phyloP scores from a whole-genome alignment of 805 yeast genomes.

The Kregervanrija pseudodelftensis region DNA sequence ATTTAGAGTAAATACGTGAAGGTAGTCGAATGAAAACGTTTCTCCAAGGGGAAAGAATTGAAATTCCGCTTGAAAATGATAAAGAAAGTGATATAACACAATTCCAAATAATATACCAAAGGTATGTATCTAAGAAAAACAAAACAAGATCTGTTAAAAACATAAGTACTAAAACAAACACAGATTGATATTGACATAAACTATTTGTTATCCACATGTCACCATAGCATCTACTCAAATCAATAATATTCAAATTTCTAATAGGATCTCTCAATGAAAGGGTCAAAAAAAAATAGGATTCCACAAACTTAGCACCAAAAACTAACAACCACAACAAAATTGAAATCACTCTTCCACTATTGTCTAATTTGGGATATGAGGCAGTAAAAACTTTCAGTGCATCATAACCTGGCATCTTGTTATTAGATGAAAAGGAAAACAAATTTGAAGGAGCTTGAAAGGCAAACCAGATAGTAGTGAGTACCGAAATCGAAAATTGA shows the following conservation, averaged over 20 bases:
- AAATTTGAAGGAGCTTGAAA: conserved; percentile 30
- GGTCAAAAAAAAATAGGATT: conserved; percentile 48
- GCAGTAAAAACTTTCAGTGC: conserved; percentile 36
- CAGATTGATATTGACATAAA: conserved; percentile 37
- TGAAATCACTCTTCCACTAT: conserved; percentile 34
- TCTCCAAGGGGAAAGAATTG: conserved; percentile 53
- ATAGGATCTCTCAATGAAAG: conserved; percentile 47
- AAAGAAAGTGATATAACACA: conserved; percentile 41
- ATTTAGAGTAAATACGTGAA: conserved; percentile 41
- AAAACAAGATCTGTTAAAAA: conserved; percentile 39
- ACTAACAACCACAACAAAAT: conserved; percentile 40
- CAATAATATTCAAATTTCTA: conserved; percentile 39
- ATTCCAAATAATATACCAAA: conserved; percentile 54
- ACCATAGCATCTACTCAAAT: conserved; percentile 36
- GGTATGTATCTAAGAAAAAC: conserved; percentile 47
- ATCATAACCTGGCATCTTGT: conserved; percentile 21
- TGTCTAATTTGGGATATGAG: conserved; percentile 34
- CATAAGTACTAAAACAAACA: conserved; percentile 34
- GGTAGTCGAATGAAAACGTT: conserved; percentile 47
- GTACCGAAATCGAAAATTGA: conserved; percentile 37
- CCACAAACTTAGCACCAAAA: conserved; percentile 42
- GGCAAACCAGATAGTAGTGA: conserved; percentile 36
- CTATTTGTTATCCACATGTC: conserved; percentile 34
- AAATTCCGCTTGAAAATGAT: conserved; percentile 45
- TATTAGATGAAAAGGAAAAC: conserved; percentile 22